phyloP scores from a whole-genome alignment of 306 rosid genomes.

The Prunus padus region DNA sequence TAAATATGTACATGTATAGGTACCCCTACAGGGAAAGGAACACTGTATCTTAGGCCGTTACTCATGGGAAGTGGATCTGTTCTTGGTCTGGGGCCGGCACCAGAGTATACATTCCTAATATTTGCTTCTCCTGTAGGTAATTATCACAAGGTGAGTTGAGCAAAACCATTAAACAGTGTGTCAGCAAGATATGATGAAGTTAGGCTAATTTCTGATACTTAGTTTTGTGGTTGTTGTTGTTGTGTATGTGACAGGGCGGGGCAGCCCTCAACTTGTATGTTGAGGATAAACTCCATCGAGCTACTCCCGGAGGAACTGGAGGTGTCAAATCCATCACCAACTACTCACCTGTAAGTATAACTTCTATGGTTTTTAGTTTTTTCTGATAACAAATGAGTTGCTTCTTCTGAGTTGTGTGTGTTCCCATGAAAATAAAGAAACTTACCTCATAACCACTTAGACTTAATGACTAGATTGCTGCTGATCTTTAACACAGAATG shows the following conservation, averaged over 20 bases:
- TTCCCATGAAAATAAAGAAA: too few relatives aligned
- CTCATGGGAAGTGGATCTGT: constrained; percentile 58
- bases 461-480: too few relatives aligned
- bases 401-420: too few relatives aligned
- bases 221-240: background rate
- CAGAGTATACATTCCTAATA: constrained; percentile 50
- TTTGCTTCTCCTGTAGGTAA: constrained; percentile 48
- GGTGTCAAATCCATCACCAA: constrained; percentile 58
- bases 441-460: too few relatives aligned
- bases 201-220: background rate
- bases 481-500: too few relatives aligned
- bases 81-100: constrained; percentile 49
- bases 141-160: constrained; percentile 42
- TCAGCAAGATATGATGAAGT: background rate
- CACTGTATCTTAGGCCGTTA: constrained; percentile 63
- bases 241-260: constrained; percentile 30
- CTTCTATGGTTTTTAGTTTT: too few relatives aligned
- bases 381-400: too few relatives aligned
- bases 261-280: constrained; percentile 36
- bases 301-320: constrained; percentile 65
- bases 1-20: constrained; percentile 17
- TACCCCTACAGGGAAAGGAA: constrained; percentile 68
- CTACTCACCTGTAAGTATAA: constrained; percentile 57
- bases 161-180: too few relatives aligned
- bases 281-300: constrained; percentile 42